These are phyloP conservation scores for Kwoniella dendrophila DNA, from an alignment of 768 basidiomycete species.

Conservation along the genomic window DNA sequence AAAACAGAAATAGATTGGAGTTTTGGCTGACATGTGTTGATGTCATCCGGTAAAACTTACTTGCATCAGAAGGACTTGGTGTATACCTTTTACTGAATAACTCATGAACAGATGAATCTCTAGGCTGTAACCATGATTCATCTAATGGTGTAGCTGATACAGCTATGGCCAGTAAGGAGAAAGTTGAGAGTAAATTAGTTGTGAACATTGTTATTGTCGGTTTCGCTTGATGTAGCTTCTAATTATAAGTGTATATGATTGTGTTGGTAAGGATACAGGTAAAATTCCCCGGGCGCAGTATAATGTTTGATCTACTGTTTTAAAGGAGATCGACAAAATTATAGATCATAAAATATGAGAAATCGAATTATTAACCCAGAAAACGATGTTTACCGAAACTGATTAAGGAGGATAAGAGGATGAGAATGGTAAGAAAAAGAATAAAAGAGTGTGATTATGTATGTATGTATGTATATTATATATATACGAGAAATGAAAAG, in stretches of 20 bases:
- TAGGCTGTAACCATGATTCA: slow-evolving; percentile 31
- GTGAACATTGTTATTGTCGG: background rate
- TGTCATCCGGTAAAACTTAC: no score
- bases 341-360: no score
- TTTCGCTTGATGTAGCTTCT: background rate
- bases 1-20: background rate
- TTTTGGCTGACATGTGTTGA: no score
- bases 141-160: slow-evolving; percentile 15
- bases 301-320: no score
- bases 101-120: slow-evolving; percentile 24
- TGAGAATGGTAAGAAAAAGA: background rate
- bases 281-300: no score
- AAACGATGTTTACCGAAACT: no score
- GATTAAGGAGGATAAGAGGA: no score
- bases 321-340: no score
- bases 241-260: background rate
- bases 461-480: slow-evolving; percentile 8
- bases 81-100: slow-evolving; percentile 29
- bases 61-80: slow-evolving; percentile 24
- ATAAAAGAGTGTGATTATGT: background rate
- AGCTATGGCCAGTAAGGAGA: slow-evolving; percentile 9
- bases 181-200: background rate
- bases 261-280: background rate
- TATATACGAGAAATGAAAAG: background rate
- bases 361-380: no score